A percentile compares a stretch with the other conserved stretches of the same genome.
Conservation (phyloP, 352 stramenopile genomes). For the Phytophthora megakarya region DNA sequence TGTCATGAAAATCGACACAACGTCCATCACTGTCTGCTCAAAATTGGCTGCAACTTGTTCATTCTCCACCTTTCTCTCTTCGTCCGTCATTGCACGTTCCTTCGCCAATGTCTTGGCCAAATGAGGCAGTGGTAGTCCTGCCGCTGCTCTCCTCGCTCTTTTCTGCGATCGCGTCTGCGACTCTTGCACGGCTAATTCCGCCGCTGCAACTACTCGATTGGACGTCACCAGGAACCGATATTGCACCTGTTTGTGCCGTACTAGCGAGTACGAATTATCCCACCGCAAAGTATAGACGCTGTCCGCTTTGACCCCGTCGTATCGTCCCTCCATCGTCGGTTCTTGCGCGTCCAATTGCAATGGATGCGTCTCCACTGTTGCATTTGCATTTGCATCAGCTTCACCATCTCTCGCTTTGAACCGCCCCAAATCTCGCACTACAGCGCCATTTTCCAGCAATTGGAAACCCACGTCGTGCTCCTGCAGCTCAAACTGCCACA, state of each 20-base stretch:
- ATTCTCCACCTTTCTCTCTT: conserved; percentile 40
- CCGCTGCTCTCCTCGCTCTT: conserved; percentile 23
- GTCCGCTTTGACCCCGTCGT: conserved; percentile 37
- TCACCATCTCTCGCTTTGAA: conserved; percentile 33
- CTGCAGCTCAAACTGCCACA: conserved; percentile 70
- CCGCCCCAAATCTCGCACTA: conserved; percentile 42
- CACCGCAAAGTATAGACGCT: conserved; percentile 64
- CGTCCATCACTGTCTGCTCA: conserved; percentile 58
- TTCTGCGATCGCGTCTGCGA: conserved; percentile 34
- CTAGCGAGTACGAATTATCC: conserved; percentile 81
- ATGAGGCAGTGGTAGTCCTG: conserved; percentile 38
- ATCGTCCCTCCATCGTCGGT: conserved; percentile 39
- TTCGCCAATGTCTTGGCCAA: conserved; percentile 46
- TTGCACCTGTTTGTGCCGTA: conserved; percentile 66
- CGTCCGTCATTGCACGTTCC: conserved; percentile 37
- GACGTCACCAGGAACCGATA: conserved; percentile 64
- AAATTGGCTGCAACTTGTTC: conserved; percentile 14
- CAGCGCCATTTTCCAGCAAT: conserved; percentile 48
- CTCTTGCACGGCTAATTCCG: conserved; percentile 57
- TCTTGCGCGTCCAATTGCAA: conserved; percentile 16
- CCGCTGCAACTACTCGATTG: conserved; percentile 42
- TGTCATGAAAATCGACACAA: conserved; percentile 73
- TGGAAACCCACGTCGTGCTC: conserved; percentile 71
- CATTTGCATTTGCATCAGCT: neutral
- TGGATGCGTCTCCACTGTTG: too few relatives aligned